These are phyloP conservation scores for Saccharomycopsis crataegensis DNA, from an alignment of 1,139 yeast species.

Conservation along the genomic window DNA sequence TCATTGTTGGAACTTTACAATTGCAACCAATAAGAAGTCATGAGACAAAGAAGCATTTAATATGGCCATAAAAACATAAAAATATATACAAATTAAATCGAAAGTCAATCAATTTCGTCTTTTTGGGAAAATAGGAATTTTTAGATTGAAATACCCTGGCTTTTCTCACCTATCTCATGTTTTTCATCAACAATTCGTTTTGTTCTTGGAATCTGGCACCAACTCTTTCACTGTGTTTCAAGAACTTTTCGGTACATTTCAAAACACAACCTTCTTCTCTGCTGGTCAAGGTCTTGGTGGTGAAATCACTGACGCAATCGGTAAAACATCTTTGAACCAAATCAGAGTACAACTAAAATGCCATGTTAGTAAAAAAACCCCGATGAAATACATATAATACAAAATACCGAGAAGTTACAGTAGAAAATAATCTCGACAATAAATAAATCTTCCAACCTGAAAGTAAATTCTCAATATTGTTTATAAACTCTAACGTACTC, in stretches of 20 bases:
- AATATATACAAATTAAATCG: too few species aligned
- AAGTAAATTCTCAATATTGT: not conserved
- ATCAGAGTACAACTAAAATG: constrained; percentile 63
- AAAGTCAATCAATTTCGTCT: too few species aligned
- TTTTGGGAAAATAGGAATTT: too few species aligned
- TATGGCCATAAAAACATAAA: too few species aligned
- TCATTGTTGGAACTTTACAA: too few species aligned
- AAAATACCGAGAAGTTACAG: not conserved
- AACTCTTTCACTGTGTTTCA: constrained; percentile 96
- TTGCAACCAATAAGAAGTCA: too few species aligned
- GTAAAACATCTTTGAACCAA: constrained; percentile 94
- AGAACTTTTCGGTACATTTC: constrained; percentile 94
- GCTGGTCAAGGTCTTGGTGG: constrained; percentile 76
- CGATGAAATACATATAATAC: not conserved
- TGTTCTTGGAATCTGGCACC: constrained; percentile 99
- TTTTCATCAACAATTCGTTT: constrained; percentile 52
- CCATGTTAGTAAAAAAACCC: constrained; percentile 12
- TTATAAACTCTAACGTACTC: constrained; percentile 27
- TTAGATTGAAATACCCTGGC: too few species aligned
- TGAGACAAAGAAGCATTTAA: too few species aligned
- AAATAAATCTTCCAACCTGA: not conserved
- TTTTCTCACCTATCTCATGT: constrained; percentile 26
- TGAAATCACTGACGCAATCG: constrained; percentile 97
- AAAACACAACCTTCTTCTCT: constrained; percentile 81
- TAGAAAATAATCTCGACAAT: not conserved